Conservation (phyloP, 768 basidiomycete genomes). For the Kwoniella pini region DNA sequence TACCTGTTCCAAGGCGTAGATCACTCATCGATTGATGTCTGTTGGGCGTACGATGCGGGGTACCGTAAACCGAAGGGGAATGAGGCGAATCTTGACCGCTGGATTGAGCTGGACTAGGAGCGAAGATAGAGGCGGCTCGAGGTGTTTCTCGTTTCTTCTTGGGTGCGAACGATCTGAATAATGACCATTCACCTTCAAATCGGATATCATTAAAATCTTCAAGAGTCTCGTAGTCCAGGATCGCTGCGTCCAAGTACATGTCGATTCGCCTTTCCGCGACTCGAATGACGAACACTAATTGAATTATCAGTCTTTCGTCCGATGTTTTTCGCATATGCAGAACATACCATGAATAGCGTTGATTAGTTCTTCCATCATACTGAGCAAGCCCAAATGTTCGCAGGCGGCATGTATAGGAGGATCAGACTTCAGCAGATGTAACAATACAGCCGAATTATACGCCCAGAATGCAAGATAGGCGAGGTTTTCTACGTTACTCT, state of each 20-base stretch:
- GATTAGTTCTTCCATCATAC: conserved; percentile 84
- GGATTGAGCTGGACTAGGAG: conserved; percentile 7
- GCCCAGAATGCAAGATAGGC: conserved; percentile 90
- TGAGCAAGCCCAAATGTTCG: conserved; percentile 78
- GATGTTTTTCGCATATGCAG: too few species aligned
- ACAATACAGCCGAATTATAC: conserved; percentile 84
- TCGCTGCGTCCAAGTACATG: conserved; percentile 72
- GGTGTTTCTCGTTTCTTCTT: conserved; percentile 48
- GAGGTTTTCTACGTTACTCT: conserved; percentile 83
- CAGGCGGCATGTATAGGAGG: conserved; percentile 64
- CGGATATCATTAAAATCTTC: conserved; percentile 74
- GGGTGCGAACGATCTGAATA: conserved; percentile 56
- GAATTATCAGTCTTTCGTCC: conserved; percentile 2
- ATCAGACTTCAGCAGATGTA: conserved; percentile 70
- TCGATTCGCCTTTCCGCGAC: conserved; percentile 88
- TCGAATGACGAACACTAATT: conserved; percentile 87
- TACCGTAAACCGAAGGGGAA: conserved; percentile 15
- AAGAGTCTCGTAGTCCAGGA: conserved; percentile 80
- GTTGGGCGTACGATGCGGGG: conserved; percentile 32
- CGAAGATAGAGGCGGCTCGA: conserved; percentile 24
- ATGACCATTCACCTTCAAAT: conserved; percentile 91
- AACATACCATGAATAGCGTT: conserved; percentile 86
- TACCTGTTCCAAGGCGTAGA: conserved; percentile 7
- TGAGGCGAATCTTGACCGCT: conserved; percentile 4
- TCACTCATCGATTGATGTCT: conserved; percentile 33